Conservation (phyloP, 1,139 yeast genomes). For the Maudiozyma humilis region DNA sequence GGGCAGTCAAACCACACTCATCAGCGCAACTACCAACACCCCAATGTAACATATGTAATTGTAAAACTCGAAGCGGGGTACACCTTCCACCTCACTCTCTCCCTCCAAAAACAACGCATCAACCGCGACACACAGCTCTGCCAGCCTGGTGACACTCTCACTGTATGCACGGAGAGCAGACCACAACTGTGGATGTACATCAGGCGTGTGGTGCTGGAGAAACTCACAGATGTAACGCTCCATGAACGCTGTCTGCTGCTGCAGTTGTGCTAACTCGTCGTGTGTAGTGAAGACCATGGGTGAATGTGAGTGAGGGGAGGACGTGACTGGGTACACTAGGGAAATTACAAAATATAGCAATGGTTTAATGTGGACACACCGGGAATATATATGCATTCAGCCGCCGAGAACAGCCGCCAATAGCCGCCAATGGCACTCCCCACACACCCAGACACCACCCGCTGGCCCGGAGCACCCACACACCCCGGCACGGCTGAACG, state of each 20-base stretch:
- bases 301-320: too few relatives aligned
- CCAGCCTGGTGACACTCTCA: not conserved
- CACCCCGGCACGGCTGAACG: not conserved
- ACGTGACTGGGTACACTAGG: too few relatives aligned
- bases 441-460: not conserved
- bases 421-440: too few relatives aligned
- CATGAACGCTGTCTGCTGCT: not conserved
- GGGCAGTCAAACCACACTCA: not conserved
- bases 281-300: not conserved
- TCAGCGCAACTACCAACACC: not conserved
- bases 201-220: not conserved
- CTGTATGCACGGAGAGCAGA: not conserved
- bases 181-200: slow-evolving; percentile 2
- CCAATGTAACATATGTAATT: not conserved
- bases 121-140: not conserved
- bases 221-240: not conserved
- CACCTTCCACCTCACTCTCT: not conserved
- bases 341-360: too few relatives aligned
- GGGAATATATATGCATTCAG: too few relatives aligned
- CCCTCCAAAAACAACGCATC: too few relatives aligned
- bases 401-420: too few relatives aligned
- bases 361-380: too few relatives aligned
- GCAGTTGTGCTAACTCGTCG: not conserved
- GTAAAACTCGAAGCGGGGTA: not conserved
- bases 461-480: not conserved